phyloP scores from a whole-genome alignment of 2,329 filamentous ascomycete species.

The Neoscytalidium dimidiatum region DNA sequence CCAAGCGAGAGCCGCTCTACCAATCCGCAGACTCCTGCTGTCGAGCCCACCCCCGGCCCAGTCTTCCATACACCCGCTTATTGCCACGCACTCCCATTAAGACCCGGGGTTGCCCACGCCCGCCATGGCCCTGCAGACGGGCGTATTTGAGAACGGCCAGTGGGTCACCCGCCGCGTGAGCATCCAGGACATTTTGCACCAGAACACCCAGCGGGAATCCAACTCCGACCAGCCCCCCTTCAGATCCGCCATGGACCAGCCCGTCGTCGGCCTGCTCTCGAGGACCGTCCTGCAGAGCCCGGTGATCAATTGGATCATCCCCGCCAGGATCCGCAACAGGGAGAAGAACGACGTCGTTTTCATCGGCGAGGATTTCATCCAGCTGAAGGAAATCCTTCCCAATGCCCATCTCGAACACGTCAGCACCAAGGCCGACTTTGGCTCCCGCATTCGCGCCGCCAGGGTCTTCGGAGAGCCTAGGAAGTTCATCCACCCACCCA shows the following conservation, averaged over 20 bases:
- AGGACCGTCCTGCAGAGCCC: conserved; percentile 78
- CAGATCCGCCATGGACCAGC: conserved; percentile 36
- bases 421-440: conserved; percentile 77
- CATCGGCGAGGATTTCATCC: conserved; percentile 78
- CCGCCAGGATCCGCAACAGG: conserved; percentile 72
- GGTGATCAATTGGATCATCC: conserved; percentile 73
- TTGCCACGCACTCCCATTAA: not conserved
- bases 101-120: not conserved
- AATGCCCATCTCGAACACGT: conserved; percentile 72
- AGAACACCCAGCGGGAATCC: conserved; percentile 23
- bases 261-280: conserved; percentile 72
- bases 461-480: conserved; percentile 64
- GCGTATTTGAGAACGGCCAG: conserved; percentile 32
- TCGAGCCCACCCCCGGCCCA: not conserved
- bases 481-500: conserved; percentile 19
- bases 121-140: conserved; percentile 25
- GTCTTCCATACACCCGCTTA: not conserved
- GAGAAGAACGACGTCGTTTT: conserved; percentile 81
- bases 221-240: conserved; percentile 29
- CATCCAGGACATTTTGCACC: conserved; percentile 44
- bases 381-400: conserved; percentile 72
- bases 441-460: conserved; percentile 75
- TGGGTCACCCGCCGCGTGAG: conserved; percentile 41
- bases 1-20: not conserved
- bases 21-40: not conserved